Base-by-base conservation (phyloP, 768 basidiomycete species). In the Naganishia antarctica region DNA sequence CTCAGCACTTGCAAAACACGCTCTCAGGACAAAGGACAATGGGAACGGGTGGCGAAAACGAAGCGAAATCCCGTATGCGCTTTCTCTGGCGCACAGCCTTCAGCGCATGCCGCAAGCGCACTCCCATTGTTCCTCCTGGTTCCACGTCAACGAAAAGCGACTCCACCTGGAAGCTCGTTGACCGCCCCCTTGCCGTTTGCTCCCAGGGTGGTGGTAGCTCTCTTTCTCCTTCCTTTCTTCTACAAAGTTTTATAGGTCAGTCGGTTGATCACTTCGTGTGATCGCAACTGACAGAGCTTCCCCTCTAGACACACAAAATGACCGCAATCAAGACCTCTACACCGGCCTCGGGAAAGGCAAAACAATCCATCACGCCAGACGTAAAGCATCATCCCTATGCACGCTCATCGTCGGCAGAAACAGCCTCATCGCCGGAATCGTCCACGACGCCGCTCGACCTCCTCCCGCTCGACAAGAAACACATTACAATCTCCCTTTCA, bases 401-500 rank as follows among this genome's bases (percentile, higher is more conserved):
- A 16, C 53, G 53, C 32, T n/a, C 31, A 3, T 49, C 48, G 7
- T 29, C 48, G 18, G 34, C 15, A 7, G 34, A 7, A 15, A 37
- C 34, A 15, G 34, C 34, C 7, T 37, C 34, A 7, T 7, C 7
- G 8, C 7, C 34, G 8, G 8, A 7, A 15, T 37, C 34, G 34
- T 34, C 29, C 29, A 31, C 29, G 50, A 51, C 31, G 5, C 50
- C 47, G 28, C 47, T 13, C 25, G 21, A 4, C 25, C 5, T 13
- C 21, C 25, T 49, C 18, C 47, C 47, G 4, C 47, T 7, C 47
- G 53, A 57, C 15, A 57, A 57, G 53, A 57, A 57, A 41, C 53
- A 57, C 21, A 57, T 57, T 23, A 57, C 53, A 1, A 57, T 57
- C 53, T 57, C 53, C 31, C 53, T 57, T 34, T 57, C 53, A 8